Evolutionary conservation across 2,329 filamentous ascomycete species (phyloP), one percentile per base, ranked within the genome.

Genomic region (Xylariomycetidae sp.): DNA sequence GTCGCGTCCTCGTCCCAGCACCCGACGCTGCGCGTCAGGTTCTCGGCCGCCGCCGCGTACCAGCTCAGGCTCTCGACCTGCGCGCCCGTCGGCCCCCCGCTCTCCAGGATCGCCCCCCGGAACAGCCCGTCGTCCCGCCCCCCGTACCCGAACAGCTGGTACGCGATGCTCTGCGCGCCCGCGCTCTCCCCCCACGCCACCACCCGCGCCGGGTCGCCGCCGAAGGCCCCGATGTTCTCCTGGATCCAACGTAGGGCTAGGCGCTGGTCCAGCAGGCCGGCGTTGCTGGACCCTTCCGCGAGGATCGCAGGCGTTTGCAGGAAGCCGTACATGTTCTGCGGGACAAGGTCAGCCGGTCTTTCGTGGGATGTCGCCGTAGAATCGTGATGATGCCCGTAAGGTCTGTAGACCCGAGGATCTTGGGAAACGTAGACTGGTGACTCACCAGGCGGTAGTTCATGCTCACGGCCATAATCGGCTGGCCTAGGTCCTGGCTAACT

Each of bases 61-160:
- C 58, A 63, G 2, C 57, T 44, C 16, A 59, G 39, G 15, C 49
- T 36, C 40, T 59, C 50, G 12, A 57, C 40, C 35, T 55, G 48
- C 1, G 49, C 43, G 3, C 53, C 53, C 1, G 50, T 57, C 4
- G 57, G 54, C 0, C 60, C 59, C 4, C 72, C 72, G 10, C 68
- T 74, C 33, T 79, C 64, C 33, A 70, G 56, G 27, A 74, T 39
- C 2, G 66, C 74, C 6, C 56, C 68, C 4, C 65, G 63, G 46
- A 76, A 79, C 0, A 79, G 55, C 0, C 59, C 56, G 35, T 79
- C 72, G 32, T 79, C 64, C 19, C 71, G 59, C 0, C 75, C 74
- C 22, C 65, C 67, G 40, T 76, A 74, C 15, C 6, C 69, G 19
- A 72, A 63, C 15, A 76, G 57, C 17, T 79, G 76, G 30, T 62